Evolutionary conservation across 768 basidiomycete genomes (phyloP), one percentile per base, ranked within the genome.

Genomic region (Naganishia vishniacii): DNA sequence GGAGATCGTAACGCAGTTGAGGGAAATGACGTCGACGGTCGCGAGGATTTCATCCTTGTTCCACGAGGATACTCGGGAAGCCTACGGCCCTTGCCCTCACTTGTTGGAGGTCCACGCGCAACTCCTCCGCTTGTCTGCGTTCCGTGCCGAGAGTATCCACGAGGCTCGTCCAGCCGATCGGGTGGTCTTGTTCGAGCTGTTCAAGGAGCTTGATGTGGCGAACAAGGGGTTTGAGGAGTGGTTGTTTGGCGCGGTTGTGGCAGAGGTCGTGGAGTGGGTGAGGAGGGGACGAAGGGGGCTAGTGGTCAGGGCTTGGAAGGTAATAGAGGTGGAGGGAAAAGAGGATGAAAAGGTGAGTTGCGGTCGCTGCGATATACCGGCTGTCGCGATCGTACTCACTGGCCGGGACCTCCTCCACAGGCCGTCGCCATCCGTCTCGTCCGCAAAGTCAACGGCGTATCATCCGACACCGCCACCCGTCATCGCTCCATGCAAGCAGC

Each of bases 81-180:
- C 90, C n/a, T 78, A 87, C 44, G 91, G 92, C 0, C 87, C 91
- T 18, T 65, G 67, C 4, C 86, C 86, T 4, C 91, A 95, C 74
- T 83, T 99, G 28, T 86, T 99, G 48, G 81, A 86, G 25, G 87
- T 95, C 49, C 95, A 98, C 78, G 89, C 85, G 74, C 89, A 91
- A 65, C 84, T 97, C 65, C 92, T 87, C 67, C 89, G 89, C 70
- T 86, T 99, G 34, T 93, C 97, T 74, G 82, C 83, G 2, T 99
- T 99, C 79, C 84, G 92, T 1, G 98, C 97, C 72, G 86, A 94
- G 75, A 91, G 91, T 12, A 84, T 97, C 82, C 91, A 92, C 70
- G 87, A 91, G 74, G 93, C 94, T 16, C 94, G 92, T 79, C 85
- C 86, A 15, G 79, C 84, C 0, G 80, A 82, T 65, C 64, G 73